A percentile compares a stretch with the other conserved stretches of the same genome.
Conservation (phyloP, 345 rosid species). For the Toxicodendron radicans region DNA sequence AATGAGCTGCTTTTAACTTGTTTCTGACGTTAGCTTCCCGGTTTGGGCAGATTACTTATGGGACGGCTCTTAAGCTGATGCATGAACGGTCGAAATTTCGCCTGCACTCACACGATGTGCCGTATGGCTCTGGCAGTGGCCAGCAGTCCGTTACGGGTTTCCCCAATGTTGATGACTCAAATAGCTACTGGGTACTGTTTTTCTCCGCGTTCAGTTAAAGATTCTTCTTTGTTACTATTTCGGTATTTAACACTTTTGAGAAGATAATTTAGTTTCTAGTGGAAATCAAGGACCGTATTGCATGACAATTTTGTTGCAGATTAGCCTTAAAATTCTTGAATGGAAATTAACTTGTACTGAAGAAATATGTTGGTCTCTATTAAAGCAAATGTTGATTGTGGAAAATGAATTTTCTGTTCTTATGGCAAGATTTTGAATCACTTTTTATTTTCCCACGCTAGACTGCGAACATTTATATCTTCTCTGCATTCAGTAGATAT, state of each 20-base stretch:
- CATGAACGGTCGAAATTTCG: slow-evolving; percentile 86
- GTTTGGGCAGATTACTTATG: slow-evolving; percentile 72
- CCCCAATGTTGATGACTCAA: slow-evolving; percentile 81
- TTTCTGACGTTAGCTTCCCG: background rate
- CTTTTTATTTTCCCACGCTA: background rate
- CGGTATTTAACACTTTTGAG: background rate
- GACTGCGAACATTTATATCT: no score
- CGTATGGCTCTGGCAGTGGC: slow-evolving; percentile 98
- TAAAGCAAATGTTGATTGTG: background rate
- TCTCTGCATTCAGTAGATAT: background rate
- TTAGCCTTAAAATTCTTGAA: background rate
- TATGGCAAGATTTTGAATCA: background rate
- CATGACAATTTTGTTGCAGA: background rate
- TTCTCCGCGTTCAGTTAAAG: background rate
- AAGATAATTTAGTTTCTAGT: background rate
- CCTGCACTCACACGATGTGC: slow-evolving; percentile 97
- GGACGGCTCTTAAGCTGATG: slow-evolving; percentile 82
- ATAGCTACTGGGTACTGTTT: slow-evolving; percentile 89
- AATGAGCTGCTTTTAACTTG: background rate
- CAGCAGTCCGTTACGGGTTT: slow-evolving; percentile 98
- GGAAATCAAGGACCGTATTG: no score
- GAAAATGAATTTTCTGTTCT: background rate
- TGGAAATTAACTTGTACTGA: no score
- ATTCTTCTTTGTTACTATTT: background rate
- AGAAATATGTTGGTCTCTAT: background rate